These are phyloP conservation scores for Theileria parva DNA, from an alignment of 169 alveolate genomes.

Conservation along the genomic window DNA sequence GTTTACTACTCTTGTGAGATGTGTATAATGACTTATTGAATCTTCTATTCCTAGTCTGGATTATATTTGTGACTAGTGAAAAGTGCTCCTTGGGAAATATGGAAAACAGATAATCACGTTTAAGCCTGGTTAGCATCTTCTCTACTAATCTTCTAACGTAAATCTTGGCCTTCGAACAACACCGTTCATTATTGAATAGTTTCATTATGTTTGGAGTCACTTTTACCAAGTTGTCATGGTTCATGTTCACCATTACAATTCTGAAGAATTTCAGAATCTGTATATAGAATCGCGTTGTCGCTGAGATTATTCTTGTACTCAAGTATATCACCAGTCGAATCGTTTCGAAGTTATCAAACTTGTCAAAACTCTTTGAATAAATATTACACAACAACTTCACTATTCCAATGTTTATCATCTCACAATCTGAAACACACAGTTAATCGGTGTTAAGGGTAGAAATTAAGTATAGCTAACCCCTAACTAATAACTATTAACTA, in stretches of 20 bases:
- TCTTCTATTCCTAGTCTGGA: constrained; percentile 31
- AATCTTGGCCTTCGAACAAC: constrained; percentile 48
- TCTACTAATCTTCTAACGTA: constrained; percentile 55
- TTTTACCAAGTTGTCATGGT: constrained; percentile 36
- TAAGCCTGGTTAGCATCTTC: constrained; percentile 50
- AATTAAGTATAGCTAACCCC: not conserved
- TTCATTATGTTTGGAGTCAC: constrained; percentile 51
- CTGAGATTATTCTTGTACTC: constrained; percentile 22
- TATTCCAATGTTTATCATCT: constrained; percentile 9
- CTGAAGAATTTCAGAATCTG: constrained; percentile 56
- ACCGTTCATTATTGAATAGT: constrained; percentile 51
- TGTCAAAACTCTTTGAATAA: constrained; percentile 24
- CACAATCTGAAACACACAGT: constrained; percentile 21
- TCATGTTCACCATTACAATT: constrained; percentile 50
- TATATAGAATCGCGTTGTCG: constrained; percentile 30
- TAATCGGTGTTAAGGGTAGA: too few relatives aligned
- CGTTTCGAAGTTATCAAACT: constrained; percentile 40
- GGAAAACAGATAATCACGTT: constrained; percentile 39
- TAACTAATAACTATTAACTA: not conserved
- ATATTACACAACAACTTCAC: constrained; percentile 50
- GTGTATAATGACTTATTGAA: not conserved
- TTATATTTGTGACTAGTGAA: constrained; percentile 42
- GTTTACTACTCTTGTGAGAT: constrained; percentile 7
- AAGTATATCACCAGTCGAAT: constrained; percentile 38
- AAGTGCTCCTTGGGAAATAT: constrained; percentile 62